Evolutionary conservation across 108 stramenopile species (phyloP), one percentile per base, ranked within the genome.

Genomic region (Chaetoceros muelleri): DNA sequence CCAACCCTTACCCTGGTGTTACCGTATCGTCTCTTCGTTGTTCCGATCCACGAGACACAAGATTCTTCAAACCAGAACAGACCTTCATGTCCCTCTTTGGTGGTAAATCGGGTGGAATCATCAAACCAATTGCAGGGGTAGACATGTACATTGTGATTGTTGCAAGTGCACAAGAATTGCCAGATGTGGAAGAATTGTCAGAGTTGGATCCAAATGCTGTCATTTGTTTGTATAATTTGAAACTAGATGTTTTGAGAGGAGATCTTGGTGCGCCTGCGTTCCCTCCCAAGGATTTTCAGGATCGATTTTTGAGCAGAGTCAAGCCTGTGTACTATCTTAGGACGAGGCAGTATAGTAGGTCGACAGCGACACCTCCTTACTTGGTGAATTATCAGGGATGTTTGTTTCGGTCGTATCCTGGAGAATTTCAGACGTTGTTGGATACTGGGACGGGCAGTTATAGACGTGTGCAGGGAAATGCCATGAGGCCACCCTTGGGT

Each of bases 371-470:
- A 40, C 94, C 94, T 28, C 95, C 95, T 5, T 96, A 93, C 69
- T 72, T 96, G 27, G 62, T 96, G 31, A 96, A 94, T 58, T 96
- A 85, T 71, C 94, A 95, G 58, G 95, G 95, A 45, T 90, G 90
- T 40, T 58, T 95, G 46, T 96, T 96, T 69, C 84, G 95, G 19
- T 68, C 84, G 40, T 96, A 96, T 72, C 95, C 95, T 16, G 94
- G 93, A 7, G 74, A 81, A 25, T 96, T 70, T 60, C 93, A 96
- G 63, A 90, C 90, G 8, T 55, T 96, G 46, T 74, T 96, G 44
- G 94, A 96, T 67, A 92, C 84, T 25, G 95, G 95, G 2, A 86
- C 75, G 20, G 88, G 88, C 8, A 59, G 69, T 18, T 95, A 91
- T 62, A 65, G 83, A 47, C 66, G 88, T 62, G 78, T 95, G 13